Percentiles rank a stretch among this genome's conserved stretches.
Evolutionary conservation across 169 alveolate species (phyloP).

Genomic region (Besnoitia besnoiti): DNA sequence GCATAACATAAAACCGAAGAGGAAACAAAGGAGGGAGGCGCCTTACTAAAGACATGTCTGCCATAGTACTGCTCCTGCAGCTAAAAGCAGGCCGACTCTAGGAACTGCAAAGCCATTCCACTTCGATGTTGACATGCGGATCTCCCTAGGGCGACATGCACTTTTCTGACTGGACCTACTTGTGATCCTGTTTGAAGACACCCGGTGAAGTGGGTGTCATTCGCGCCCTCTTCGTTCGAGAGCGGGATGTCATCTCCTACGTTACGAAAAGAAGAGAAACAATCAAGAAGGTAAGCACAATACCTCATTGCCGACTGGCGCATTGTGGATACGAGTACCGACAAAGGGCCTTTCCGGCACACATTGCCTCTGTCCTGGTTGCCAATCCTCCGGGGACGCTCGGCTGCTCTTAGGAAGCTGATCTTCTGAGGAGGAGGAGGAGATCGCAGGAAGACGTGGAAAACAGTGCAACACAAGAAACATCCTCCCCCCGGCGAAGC

Average conservation of each 20-base stretch:
- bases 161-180: too few relatives aligned
- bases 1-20: too few relatives aligned
- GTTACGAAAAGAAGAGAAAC: not conserved
- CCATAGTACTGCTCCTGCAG: not conserved
- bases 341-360: too few relatives aligned
- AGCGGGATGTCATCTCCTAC: not conserved
- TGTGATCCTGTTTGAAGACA: not conserved
- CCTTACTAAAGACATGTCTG: not conserved
- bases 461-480: not conserved
- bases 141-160: too few relatives aligned
- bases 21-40: too few relatives aligned
- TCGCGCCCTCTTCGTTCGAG: not conserved
- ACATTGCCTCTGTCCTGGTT: too few relatives aligned
- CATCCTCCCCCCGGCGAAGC: not conserved
- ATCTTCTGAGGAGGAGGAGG: not conserved
- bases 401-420: not conserved
- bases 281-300: not conserved
- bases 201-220: slow-evolving; percentile 14
- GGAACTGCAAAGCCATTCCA: not conserved
- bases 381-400: too few relatives aligned
- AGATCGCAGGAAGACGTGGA: not conserved
- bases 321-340: too few relatives aligned
- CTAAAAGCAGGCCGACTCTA: not conserved
- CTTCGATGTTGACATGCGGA: not conserved
- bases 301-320: too few relatives aligned